phyloP scores from a whole-genome alignment of 2,329 filamentous ascomycete genomes.

The Diaporthe citriasiana region DNA sequence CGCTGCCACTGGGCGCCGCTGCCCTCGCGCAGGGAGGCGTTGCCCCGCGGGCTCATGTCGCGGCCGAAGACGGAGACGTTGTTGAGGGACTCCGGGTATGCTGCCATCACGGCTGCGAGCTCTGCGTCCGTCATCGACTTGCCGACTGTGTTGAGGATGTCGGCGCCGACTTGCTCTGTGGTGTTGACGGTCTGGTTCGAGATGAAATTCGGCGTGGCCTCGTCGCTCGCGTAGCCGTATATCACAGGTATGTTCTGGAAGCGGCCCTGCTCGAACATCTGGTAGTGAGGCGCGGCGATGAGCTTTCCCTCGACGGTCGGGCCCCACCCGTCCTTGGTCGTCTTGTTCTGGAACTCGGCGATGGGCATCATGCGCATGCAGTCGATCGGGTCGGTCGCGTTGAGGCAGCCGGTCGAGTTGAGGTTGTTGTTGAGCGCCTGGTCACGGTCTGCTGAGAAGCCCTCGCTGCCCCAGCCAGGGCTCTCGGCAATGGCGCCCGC shows the following conservation, averaged over 20 bases:
- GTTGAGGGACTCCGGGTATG: conserved; percentile 37
- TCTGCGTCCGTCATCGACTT: conserved; percentile 31
- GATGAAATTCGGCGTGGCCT: conserved; percentile 38
- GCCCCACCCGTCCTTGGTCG: conserved; percentile 37
- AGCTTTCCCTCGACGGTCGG: conserved; percentile 29
- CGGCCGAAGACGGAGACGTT: conserved; percentile 34
- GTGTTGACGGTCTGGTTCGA: conserved; percentile 37
- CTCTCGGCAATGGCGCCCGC: conserved; percentile 34
- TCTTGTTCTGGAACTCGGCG: conserved; percentile 32
- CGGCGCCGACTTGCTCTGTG: conserved; percentile 15
- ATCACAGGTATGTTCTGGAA: conserved; percentile 38
- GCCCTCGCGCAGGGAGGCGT: conserved; percentile 28
- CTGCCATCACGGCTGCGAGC: conserved; percentile 22
- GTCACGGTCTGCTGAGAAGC: conserved; percentile 18
- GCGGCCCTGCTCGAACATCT: conserved; percentile 39
- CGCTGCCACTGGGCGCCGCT: conserved; percentile 36
- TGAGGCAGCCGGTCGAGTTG: conserved; percentile 33
- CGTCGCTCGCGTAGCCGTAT: conserved; percentile 36
- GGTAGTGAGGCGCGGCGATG: conserved; percentile 35
- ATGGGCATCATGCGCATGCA: conserved; percentile 39
- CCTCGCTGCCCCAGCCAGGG: conserved; percentile 36
- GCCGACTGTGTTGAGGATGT: conserved; percentile 10
- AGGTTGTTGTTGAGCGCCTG: conserved; percentile 31
- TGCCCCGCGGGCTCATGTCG: conserved; percentile 16
- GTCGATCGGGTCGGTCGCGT: conserved; percentile 26